These are phyloP conservation scores for Blastobotrys peoriensis DNA, from an alignment of 805 yeast genomes.

Conservation along the genomic window DNA sequence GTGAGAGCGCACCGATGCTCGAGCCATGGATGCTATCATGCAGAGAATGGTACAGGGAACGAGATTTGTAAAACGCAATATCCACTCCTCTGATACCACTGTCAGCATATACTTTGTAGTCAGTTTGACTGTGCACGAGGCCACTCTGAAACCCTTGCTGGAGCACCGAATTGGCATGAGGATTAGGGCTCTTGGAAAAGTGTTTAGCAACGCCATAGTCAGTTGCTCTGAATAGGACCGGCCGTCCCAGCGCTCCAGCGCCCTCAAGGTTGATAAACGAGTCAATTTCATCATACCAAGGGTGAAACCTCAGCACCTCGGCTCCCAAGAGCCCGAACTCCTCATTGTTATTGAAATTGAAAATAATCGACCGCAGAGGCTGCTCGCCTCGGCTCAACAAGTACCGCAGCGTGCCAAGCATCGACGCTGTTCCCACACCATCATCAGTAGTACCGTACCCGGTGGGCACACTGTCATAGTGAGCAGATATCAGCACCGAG, in stretches of 20 bases:
- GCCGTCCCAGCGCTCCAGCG: conserved; percentile 86
- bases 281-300: conserved; percentile 57
- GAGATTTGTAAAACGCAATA: conserved; percentile 81
- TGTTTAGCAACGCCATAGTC: conserved; percentile 64
- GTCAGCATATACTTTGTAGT: conserved; percentile 62
- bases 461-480: conserved; percentile 84
- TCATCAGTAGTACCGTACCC: conserved; percentile 88
- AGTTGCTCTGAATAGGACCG: conserved; percentile 77
- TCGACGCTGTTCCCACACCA: conserved; percentile 80
- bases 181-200: conserved; percentile 44
- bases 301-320: conserved; percentile 60
- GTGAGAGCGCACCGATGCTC: conserved; percentile 67
- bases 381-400: conserved; percentile 36
- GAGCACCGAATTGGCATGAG: conserved; percentile 73
- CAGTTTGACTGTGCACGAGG: conserved; percentile 74
- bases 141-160: conserved; percentile 80
- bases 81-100: conserved; percentile 80
- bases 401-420: conserved; percentile 62
- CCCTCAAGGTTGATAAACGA: conserved; percentile 79
- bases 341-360: conserved; percentile 86
- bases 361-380: conserved; percentile 66
- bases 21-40: conserved; percentile 64
- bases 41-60: conserved; percentile 76
- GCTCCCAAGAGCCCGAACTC: conserved; percentile 88
- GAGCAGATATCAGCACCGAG: conserved; percentile 75